A percentile compares a stretch with the other conserved stretches of the same genome.
phyloP scores from a whole-genome alignment of 2,329 filamentous ascomycete species.

The Pyrenochaeta sp. region DNA sequence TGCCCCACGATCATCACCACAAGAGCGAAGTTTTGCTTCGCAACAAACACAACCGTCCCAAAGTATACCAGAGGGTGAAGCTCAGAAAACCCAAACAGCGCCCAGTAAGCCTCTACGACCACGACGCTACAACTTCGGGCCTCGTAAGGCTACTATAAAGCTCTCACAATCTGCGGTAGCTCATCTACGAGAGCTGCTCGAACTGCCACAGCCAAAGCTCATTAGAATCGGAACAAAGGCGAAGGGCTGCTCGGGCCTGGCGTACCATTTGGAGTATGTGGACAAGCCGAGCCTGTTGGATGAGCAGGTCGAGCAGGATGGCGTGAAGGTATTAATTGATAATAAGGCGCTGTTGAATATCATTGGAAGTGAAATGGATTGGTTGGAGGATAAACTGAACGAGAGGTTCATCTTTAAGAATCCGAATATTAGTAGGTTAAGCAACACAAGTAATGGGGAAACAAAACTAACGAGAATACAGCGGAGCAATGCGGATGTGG shows the following conservation, averaged over 20 bases:
- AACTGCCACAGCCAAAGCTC: constrained; percentile 87
- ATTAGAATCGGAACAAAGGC: constrained; percentile 96
- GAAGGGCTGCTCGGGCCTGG: constrained; percentile 89
- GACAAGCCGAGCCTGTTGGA: constrained; percentile 89
- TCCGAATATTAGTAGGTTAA: constrained; percentile 91
- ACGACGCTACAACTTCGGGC: constrained; percentile 72
- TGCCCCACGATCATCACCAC: constrained; percentile 51
- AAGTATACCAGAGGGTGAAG: constrained; percentile 68
- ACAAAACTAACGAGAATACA: constrained; percentile 54
- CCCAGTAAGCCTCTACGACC: constrained; percentile 59
- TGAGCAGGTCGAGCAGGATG: constrained; percentile 93
- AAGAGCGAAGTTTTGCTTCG: constrained; percentile 24
- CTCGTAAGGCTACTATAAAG: constrained; percentile 91
- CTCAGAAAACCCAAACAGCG: constrained; percentile 68
- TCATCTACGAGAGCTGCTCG: constrained; percentile 78
- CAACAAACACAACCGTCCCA: constrained; percentile 47
- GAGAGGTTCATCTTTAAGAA: constrained; percentile 94
- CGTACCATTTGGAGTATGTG: constrained; percentile 94
- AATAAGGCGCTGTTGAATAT: constrained; percentile 98
- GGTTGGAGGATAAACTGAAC: constrained; percentile 94
- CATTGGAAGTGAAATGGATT: constrained; percentile 99
- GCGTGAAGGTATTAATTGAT: constrained; percentile 94
- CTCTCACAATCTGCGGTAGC: constrained; percentile 81
- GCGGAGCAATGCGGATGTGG: constrained; percentile 96
- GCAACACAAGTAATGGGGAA: not conserved